phyloP scores from a whole-genome alignment of 1,284 basidiomycete genomes.

The Papiliotrema terrestris region DNA sequence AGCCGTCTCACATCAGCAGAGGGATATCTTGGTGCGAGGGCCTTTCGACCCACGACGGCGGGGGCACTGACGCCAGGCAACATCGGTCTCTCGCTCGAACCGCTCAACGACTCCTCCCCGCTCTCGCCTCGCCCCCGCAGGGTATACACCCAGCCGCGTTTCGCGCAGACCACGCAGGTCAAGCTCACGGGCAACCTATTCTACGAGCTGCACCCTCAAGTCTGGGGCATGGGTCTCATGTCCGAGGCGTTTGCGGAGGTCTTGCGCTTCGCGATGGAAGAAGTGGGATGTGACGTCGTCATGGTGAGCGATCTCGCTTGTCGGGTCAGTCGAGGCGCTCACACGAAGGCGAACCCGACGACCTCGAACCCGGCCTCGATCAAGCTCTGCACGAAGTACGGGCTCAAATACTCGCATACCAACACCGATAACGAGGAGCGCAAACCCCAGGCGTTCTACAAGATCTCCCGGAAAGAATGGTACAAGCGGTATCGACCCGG shows the following conservation, averaged over 20 bases:
- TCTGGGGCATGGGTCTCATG: constrained; percentile 44
- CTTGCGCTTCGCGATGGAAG: constrained; percentile 43
- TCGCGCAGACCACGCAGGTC: constrained; percentile 12
- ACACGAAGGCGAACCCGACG: constrained; percentile 34
- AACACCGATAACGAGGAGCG: constrained; percentile 20
- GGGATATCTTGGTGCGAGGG: constrained; percentile 39
- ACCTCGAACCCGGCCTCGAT: constrained; percentile 36
- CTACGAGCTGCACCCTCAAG: constrained; percentile 46
- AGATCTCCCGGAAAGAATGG: constrained; percentile 38
- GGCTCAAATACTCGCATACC: constrained; percentile 27
- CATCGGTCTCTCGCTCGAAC: constrained; percentile 31
- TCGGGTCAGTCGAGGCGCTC: background rate
- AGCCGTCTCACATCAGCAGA: constrained; percentile 32
- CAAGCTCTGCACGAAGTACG: constrained; percentile 33
- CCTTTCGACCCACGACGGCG: background rate
- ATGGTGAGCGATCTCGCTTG: constrained; percentile 12
- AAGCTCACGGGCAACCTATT: constrained; percentile 35
- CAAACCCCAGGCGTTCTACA: constrained; percentile 38
- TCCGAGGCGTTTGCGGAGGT: constrained; percentile 45
- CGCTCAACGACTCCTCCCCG: constrained; percentile 1
- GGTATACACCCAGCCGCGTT: constrained; percentile 26
- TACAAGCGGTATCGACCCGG: constrained; percentile 21
- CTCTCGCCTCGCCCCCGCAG: constrained; percentile 16
- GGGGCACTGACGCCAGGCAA: constrained; percentile 25
- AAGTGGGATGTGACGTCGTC: constrained; percentile 32